Conservation (phyloP, 2,329 filamentous ascomycete species). For the Aphanocladium album region DNA sequence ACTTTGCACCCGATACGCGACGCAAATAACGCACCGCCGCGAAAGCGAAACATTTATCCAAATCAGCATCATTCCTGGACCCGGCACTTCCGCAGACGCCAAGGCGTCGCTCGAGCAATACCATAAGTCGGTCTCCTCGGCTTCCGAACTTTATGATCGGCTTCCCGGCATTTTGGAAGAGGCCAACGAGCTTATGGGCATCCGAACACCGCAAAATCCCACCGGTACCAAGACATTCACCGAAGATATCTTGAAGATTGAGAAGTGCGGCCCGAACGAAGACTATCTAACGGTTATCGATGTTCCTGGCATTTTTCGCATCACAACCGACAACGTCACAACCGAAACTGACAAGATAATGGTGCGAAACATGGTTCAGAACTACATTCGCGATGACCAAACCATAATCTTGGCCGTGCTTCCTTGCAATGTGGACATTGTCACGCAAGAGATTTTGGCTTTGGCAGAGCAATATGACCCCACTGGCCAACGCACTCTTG, state of each 20-base stretch:
- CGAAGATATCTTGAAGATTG: conserved; percentile 36
- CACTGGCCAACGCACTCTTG: conserved; percentile 34
- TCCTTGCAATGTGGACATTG: conserved; percentile 38
- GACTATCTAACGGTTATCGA: conserved; percentile 49
- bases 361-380: conserved; percentile 42
- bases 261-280: conserved; percentile 40
- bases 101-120: conserved; percentile 13
- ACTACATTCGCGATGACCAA: conserved; percentile 39
- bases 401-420: conserved; percentile 40
- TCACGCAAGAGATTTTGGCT: conserved; percentile 40
- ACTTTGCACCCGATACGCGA: conserved; percentile 28
- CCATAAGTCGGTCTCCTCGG: conserved; percentile 16
- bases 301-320: conserved; percentile 48
- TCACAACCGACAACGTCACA: conserved; percentile 33
- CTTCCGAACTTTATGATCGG: conserved; percentile 23
- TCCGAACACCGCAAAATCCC: conserved; percentile 23
- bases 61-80: conserved; percentile 38
- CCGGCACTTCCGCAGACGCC: conserved; percentile 15
- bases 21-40: conserved; percentile 28
- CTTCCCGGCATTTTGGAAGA: conserved; percentile 29
- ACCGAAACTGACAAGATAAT: conserved; percentile 40
- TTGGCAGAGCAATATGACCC: conserved; percentile 32
- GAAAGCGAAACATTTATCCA: conserved; percentile 28
- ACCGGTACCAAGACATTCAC: conserved; percentile 34
- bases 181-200: conserved; percentile 42